phyloP scores from a whole-genome alignment of 306 rosid species.

The Sicyos baderoa region DNA sequence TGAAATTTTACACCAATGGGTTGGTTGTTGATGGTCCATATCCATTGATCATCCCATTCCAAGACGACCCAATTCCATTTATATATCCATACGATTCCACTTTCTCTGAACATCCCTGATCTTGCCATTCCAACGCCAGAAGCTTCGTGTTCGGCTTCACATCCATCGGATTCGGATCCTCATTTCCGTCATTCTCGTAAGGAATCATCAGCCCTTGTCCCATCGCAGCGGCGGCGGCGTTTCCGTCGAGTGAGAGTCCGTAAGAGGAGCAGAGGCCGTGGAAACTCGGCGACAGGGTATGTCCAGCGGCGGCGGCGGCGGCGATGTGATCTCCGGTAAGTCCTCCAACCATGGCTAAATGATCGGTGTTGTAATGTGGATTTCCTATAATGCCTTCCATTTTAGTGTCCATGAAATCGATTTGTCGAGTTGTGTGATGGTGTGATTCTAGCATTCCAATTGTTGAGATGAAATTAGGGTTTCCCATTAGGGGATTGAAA shows the following conservation, averaged over 20 bases:
- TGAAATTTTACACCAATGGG: conserved; percentile 36
- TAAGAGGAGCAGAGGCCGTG: conserved; percentile 45
- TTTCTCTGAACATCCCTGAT: conserved; percentile 67
- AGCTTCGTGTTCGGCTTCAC: conserved; percentile 76
- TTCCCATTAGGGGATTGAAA: conserved; percentile 39
- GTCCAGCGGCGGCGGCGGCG: conserved; percentile 10
- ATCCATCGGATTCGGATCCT: conserved; percentile 37
- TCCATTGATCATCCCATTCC: conserved; percentile 61
- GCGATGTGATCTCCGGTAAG: conserved; percentile 27
- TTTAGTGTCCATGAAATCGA: conserved; percentile 74
- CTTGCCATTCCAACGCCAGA: conserved; percentile 89
- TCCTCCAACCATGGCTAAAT: conserved; percentile 38
- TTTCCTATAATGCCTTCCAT: conserved; percentile 19
- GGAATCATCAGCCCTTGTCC: conserved; percentile 53
- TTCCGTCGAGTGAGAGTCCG: conserved; percentile 49
- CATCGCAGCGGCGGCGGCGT: conserved; percentile 21
- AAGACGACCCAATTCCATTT: conserved; percentile 60
- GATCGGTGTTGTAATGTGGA: conserved; percentile 30
- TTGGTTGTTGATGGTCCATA: conserved; percentile 63
- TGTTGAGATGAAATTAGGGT: conserved; percentile 17
- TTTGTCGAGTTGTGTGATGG: conserved; percentile 28
- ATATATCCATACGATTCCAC: conserved; percentile 49
- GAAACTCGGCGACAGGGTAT: conserved; percentile 36
- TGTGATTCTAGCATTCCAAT: conserved; percentile 35
- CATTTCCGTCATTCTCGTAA: conserved; percentile 38